Evolutionary conservation across 495 filamentous ascomycete species (phyloP).

Genomic region (Aspergillus hancockii): DNA sequence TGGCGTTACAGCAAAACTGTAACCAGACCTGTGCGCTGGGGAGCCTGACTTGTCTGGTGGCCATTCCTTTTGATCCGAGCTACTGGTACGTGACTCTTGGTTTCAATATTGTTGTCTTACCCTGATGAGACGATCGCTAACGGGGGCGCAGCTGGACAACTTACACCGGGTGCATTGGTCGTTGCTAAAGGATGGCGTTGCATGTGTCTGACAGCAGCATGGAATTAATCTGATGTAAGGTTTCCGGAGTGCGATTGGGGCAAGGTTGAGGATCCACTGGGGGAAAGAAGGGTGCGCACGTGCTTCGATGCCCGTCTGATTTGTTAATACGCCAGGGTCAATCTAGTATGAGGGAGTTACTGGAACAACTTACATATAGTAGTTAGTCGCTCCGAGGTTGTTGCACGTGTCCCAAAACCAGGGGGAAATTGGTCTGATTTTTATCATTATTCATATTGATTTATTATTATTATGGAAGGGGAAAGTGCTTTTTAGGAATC

Average conservation of each 20-base stretch:
- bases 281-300: slow-evolving; percentile 26
- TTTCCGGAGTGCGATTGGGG: too few relatives aligned
- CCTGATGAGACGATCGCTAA: background rate
- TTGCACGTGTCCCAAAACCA: too few relatives aligned
- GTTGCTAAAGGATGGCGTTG: slow-evolving; percentile 18
- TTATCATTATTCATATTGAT: too few relatives aligned
- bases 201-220: background rate
- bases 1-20: slow-evolving; percentile 17
- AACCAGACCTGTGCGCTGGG: slow-evolving; percentile 30
- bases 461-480: too few relatives aligned
- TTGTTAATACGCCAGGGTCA: background rate
- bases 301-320: slow-evolving; percentile 38
- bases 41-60: slow-evolving; percentile 29
- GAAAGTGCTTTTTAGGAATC: too few relatives aligned
- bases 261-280: slow-evolving; percentile 12
- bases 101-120: background rate
- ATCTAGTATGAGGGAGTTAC: background rate
- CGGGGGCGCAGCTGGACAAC: slow-evolving; percentile 20
- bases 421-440: too few relatives aligned
- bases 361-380: background rate
- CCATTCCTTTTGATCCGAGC: slow-evolving; percentile 29
- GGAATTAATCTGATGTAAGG: background rate
- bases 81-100: slow-evolving; percentile 27
- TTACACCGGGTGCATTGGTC: slow-evolving; percentile 25
- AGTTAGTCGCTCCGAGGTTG: too few relatives aligned